Evolutionary conservation across 2,329 filamentous ascomycete species (phyloP), one percentile per base, ranked within the genome.

Genomic region (Bipolaris sorokiniana): DNA sequence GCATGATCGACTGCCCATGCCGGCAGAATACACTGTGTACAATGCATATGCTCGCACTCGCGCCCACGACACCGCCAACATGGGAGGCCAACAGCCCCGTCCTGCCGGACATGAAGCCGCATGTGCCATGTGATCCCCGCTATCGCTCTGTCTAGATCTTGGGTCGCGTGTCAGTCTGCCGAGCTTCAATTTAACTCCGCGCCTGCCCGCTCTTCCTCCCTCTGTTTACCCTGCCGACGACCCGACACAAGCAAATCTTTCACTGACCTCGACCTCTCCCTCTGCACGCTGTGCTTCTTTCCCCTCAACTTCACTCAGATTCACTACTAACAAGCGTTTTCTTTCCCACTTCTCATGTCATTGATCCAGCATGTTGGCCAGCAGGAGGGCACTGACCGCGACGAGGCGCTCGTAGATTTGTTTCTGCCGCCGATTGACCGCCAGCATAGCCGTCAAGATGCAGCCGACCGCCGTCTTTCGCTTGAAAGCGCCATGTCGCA

Each of bases 351-450:
- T 58, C 57, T 52, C 56, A 83, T 84, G 81, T 83, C 82, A 67
- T 74, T 84, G 50, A 75, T 81, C 56, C 81, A 83, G 68, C 81
- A 82, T 69, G 81, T 83, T 54, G 80, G 80, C 46, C 75, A 77
- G 49, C 76, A 81, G 65, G 81, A 83, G 67, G 81, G 81, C 61
- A 74, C 74, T 45, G 81, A 83, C 65, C 75, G 79, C 56, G 78
- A 81, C 42, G 74, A 76, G 62, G 73, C 73, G 3, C 63, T 76
- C 34, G 69, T 72, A 51, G 71, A 75, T 54, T 62, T 76, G 40
- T 74, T 75, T 46, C 61, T 76, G 18, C 66, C 71, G 50, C 71
- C 72, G 44, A 65, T 75, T 59, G 71, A 75, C 48, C 73, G 73
- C 36, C 63, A 68, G 22, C 45, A 55, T 37, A 71, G 67, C 50